Evolutionary conservation across 345 rosid species (phyloP).

Genomic region (Gossypium ekmanianum): DNA sequence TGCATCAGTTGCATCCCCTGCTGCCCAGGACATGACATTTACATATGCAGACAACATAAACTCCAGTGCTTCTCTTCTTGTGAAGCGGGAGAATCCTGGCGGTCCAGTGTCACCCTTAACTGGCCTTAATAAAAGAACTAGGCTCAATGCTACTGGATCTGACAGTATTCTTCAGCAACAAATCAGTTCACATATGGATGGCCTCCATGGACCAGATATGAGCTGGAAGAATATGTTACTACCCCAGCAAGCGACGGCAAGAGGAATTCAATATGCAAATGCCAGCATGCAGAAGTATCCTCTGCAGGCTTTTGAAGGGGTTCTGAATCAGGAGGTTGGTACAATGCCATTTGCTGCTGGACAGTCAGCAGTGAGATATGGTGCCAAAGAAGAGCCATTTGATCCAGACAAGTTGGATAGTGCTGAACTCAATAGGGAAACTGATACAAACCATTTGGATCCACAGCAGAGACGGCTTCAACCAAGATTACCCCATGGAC

Average conservation of each 20-base stretch:
- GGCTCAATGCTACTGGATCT: conserved; percentile 44
- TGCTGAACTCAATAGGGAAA: conserved; percentile 42
- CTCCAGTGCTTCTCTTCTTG: conserved; percentile 47
- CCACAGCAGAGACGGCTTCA: conserved; percentile 50
- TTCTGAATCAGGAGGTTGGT: conserved; percentile 59
- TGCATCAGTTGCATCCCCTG: conserved; percentile 52
- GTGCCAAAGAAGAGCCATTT: conserved; percentile 69
- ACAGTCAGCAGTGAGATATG: conserved; percentile 54
- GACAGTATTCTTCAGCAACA: conserved; percentile 74
- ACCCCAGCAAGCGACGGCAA: conserved; percentile 51
- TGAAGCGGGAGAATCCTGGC: conserved; percentile 74
- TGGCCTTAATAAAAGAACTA: conserved; percentile 56
- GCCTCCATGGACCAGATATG: conserved; percentile 55
- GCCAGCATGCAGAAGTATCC: conserved; percentile 60
- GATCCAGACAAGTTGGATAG: conserved; percentile 65
- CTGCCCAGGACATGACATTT: conserved; percentile 64
- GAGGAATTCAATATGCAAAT: conserved; percentile 61
- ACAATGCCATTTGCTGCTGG: conserved; percentile 52
- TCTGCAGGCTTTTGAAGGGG: conserved; percentile 65
- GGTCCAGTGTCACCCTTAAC: conserved; percentile 61
- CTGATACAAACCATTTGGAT: conserved; percentile 59
- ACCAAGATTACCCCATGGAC: conserved; percentile 52
- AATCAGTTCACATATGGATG: conserved; percentile 50
- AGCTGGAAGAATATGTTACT: conserved; percentile 59
- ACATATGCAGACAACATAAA: conserved; percentile 52